phyloP scores from a whole-genome alignment of 495 filamentous ascomycete species.

The Annulohypoxylon nitens region DNA sequence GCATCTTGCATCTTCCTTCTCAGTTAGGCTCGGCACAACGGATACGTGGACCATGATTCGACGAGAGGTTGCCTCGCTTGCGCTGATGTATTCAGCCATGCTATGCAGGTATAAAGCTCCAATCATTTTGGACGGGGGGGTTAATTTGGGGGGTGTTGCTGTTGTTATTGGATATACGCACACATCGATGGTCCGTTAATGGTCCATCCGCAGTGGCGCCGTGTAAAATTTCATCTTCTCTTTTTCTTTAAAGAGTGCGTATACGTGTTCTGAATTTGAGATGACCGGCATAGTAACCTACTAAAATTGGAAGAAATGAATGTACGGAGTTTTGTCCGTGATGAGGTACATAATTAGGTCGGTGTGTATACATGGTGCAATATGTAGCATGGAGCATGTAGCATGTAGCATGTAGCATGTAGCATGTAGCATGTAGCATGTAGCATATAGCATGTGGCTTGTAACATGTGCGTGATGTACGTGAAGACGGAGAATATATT shows the following conservation, averaged over 20 bases:
- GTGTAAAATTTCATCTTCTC: constrained; percentile 7
- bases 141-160: constrained; percentile 37
- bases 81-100: constrained; percentile 37
- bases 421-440: no score
- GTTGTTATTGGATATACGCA: constrained; percentile 40
- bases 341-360: constrained; percentile 13
- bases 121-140: constrained; percentile 31
- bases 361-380: neutral
- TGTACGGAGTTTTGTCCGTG: constrained; percentile 28
- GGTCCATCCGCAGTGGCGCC: constrained; percentile 39
- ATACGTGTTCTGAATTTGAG: constrained; percentile 34
- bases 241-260: constrained; percentile 15
- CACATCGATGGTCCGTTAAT: constrained; percentile 40
- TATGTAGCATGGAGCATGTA: neutral
- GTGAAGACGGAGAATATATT: neutral
- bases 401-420: neutral
- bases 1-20: constrained; percentile 42
- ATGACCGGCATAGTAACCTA: constrained; percentile 36
- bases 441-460: neutral
- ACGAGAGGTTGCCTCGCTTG: constrained; percentile 30
- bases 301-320: constrained; percentile 44
- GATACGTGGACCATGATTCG: constrained; percentile 44
- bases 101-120: constrained; percentile 36
- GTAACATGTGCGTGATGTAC: neutral
- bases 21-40: constrained; percentile 44